Evolutionary conservation across 495 filamentous ascomycete genomes (phyloP).

Genomic region (Aspergillus leporis): DNA sequence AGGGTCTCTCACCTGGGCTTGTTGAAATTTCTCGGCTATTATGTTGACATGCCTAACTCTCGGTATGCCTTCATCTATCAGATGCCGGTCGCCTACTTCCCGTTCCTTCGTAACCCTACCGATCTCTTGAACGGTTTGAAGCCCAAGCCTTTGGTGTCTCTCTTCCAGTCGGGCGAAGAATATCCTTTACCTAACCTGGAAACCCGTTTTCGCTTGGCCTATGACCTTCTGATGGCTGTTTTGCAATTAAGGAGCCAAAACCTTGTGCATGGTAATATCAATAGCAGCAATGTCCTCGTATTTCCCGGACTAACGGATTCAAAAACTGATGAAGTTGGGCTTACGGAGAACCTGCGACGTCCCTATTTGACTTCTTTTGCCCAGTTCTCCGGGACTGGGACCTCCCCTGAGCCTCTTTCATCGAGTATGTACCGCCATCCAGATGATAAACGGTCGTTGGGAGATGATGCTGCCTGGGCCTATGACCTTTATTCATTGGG

Average conservation of each 20-base stretch:
- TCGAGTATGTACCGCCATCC: constrained; percentile 77
- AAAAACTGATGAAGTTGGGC: constrained; percentile 39
- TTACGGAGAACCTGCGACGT: constrained; percentile 61
- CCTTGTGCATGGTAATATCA: constrained; percentile 78
- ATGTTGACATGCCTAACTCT: constrained; percentile 73
- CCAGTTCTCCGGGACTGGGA: constrained; percentile 69
- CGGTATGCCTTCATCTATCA: constrained; percentile 82
- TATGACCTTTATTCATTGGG: constrained; percentile 86
- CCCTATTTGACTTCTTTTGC: constrained; percentile 82
- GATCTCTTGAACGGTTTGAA: constrained; percentile 42
- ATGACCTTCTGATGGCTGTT: constrained; percentile 74
- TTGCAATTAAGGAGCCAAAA: constrained; percentile 75
- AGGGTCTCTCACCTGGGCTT: constrained; percentile 60
- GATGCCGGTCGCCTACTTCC: constrained; percentile 63
- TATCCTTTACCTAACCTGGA: constrained; percentile 61
- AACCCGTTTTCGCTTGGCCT: constrained; percentile 80
- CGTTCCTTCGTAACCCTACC: constrained; percentile 46
- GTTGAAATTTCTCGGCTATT: constrained; percentile 79
- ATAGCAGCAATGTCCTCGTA: constrained; percentile 78
- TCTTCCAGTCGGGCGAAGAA: constrained; percentile 48
- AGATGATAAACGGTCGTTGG: constrained; percentile 62
- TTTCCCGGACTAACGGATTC: constrained; percentile 54
- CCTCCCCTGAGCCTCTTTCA: constrained; percentile 49
- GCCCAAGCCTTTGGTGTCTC: constrained; percentile 49
- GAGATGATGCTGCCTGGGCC: constrained; percentile 53